phyloP scores from a whole-genome alignment of 257 asterid species.

The Capsicum chinense region DNA sequence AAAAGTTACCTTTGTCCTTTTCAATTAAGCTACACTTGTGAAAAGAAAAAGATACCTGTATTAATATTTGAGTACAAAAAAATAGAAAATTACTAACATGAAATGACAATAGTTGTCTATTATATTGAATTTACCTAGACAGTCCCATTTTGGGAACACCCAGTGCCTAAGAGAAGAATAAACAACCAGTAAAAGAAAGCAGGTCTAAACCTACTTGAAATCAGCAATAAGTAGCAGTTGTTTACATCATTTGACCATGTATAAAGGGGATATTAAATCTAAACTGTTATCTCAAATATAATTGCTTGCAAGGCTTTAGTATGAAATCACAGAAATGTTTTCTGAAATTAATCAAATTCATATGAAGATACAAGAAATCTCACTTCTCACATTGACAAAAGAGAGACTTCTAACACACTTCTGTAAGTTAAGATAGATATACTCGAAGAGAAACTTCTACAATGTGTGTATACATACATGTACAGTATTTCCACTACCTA shows the following conservation, averaged over 20 bases:
- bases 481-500: not conserved
- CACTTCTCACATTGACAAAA: not conserved
- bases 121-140: too few species aligned
- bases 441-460: constrained; percentile 24
- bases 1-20: too few species aligned
- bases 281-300: not conserved
- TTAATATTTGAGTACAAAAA: too few species aligned
- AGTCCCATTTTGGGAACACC: too few species aligned
- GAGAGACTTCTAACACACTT: not conserved
- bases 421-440: not conserved
- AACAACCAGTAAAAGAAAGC: not conserved
- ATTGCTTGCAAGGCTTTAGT: too few species aligned
- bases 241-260: not conserved
- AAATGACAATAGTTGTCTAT: too few species aligned
- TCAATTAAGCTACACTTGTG: too few species aligned
- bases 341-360: not conserved
- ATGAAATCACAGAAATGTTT: not conserved
- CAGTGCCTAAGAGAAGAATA: not conserved
- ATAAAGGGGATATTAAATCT: not conserved
- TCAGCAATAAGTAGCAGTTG: not conserved
- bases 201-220: not conserved
- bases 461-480: not conserved
- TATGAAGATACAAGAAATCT: not conserved
- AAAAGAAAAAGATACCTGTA: too few species aligned
- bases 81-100: too few species aligned